Evolutionary conservation across 257 asterid species (phyloP).

Genomic region (Scutellaria galericulata): DNA sequence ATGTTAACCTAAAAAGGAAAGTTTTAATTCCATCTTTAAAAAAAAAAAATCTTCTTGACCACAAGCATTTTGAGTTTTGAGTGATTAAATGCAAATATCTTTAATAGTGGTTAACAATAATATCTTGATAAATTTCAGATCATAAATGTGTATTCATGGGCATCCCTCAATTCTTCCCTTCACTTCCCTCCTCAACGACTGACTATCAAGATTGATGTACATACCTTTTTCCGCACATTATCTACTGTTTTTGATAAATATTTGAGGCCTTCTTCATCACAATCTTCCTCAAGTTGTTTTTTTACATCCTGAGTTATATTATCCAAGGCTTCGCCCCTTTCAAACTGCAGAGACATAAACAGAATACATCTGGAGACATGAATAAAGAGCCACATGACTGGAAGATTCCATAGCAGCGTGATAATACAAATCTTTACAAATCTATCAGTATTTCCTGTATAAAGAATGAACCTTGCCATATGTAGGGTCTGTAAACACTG

Average conservation of each 20-base stretch:
- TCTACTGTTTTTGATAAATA: slow-evolving; percentile 83
- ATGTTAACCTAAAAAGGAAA: slow-evolving; percentile 8
- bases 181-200: not conserved
- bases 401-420: slow-evolving; percentile 5
- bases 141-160: not conserved
- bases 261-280: slow-evolving; percentile 81
- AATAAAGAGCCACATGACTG: slow-evolving; percentile 7
- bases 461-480: slow-evolving; percentile 80
- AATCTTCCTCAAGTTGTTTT: slow-evolving; percentile 75
- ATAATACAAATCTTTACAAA: slow-evolving; percentile 19
- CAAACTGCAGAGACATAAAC: slow-evolving; percentile 62
- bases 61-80: slow-evolving; percentile 22
- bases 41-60: not conserved
- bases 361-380: slow-evolving; percentile 28
- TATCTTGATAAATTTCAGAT: not conserved
- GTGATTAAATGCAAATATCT: slow-evolving; percentile 27
- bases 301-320: slow-evolving; percentile 75
- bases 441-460: slow-evolving; percentile 20
- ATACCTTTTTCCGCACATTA: slow-evolving; percentile 87
- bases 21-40: slow-evolving; percentile 20
- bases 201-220: slow-evolving; percentile 27
- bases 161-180: slow-evolving; percentile 1
- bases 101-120: not conserved
- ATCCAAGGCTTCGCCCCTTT: slow-evolving; percentile 95
- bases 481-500: slow-evolving; percentile 88